Base-by-base conservation (phyloP, 2,329 filamentous ascomycete species). In the Ceratocystiopsis brevicomis region DNA sequence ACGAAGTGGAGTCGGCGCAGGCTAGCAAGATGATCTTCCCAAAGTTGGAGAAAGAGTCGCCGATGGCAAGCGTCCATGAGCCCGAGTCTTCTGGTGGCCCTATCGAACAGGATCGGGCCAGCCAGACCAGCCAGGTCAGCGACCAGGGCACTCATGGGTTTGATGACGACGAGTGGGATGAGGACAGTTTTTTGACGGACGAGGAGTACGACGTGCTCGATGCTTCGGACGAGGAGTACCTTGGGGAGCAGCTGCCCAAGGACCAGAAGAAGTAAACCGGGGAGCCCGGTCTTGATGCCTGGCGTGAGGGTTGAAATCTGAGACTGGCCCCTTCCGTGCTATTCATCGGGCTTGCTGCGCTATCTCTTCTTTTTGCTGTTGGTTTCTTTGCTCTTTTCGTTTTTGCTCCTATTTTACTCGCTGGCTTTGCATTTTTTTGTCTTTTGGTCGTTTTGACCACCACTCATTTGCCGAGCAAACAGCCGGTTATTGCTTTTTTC, bases 161-260 rank as follows among this genome's bases (percentile, higher is more conserved):
- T n/a, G 77, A 78, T 39, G 76, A 71, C 66, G 62, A 60, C n/a
- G 65, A 66, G 35, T 68, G 74, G 37, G 65, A 61, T n/a, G 71
- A 69, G 1, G 74, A 77, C 13, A 82, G 79, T 13, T 95, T 94
- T 68, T 64, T 93, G 67, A 96, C 90, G 0, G 90, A 98, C 50
- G 90, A 96, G 59, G 90, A 98, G 63, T 98, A 96, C 59, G 90
- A 98, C 55, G 87, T 96, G 51, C 75, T 96, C 39, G 86, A 95
- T 63, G 88, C 86, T 38, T 93, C 84, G 46, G 88, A 96, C 52
- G 83, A 93, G 59, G 88, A 96, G 58, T 80, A 72, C 51, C 59
- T 75, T 42, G 68, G 69, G 48, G 73, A 73, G 53, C 65, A 70
- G 55, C 60, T 65, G 52, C 16, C 18, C 19, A 61, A 49, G 46